Evolutionary conservation across 2,329 filamentous ascomycete species (phyloP).

Genomic region (Fusarium oxysporum): DNA sequence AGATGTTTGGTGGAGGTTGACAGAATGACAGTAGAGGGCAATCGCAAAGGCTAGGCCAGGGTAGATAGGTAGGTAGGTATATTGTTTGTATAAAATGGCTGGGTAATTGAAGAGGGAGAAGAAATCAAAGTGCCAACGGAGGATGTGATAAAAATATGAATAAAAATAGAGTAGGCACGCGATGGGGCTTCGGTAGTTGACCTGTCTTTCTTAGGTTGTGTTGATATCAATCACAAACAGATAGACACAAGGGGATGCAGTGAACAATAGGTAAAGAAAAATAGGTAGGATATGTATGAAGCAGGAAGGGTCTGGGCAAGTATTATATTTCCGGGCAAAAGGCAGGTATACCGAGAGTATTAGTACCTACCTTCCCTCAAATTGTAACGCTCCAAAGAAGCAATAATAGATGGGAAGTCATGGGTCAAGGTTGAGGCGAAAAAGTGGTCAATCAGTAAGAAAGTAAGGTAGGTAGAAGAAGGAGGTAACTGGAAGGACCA

Average conservation of each 20-base stretch:
- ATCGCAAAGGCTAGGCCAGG: background rate
- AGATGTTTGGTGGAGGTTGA: background rate
- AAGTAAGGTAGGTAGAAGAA: background rate
- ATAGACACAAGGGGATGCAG: background rate
- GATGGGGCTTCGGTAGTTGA: background rate
- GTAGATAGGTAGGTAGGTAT: background rate
- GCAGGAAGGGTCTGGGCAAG: conserved; percentile 4
- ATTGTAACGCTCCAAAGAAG: conserved; percentile 9
- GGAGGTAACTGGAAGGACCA: background rate
- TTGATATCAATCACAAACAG: conserved; percentile 6
- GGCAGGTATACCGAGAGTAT: background rate
- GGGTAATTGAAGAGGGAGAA: background rate
- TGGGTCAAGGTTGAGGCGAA: conserved; percentile 18
- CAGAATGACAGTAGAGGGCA: background rate
- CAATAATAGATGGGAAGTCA: conserved; percentile 23
- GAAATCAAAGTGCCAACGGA: background rate
- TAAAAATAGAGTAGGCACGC: background rate
- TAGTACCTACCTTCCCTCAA: background rate
- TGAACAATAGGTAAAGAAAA: background rate
- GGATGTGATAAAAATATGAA: background rate
- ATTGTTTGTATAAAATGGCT: background rate
- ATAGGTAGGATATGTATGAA: background rate
- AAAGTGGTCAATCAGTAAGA: conserved; percentile 3
- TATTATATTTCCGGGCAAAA: conserved; percentile 23
- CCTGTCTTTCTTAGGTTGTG: background rate